Evolutionary conservation across 2,329 filamentous ascomycete genomes (phyloP).

Genomic region (Colletotrichum melonis): DNA sequence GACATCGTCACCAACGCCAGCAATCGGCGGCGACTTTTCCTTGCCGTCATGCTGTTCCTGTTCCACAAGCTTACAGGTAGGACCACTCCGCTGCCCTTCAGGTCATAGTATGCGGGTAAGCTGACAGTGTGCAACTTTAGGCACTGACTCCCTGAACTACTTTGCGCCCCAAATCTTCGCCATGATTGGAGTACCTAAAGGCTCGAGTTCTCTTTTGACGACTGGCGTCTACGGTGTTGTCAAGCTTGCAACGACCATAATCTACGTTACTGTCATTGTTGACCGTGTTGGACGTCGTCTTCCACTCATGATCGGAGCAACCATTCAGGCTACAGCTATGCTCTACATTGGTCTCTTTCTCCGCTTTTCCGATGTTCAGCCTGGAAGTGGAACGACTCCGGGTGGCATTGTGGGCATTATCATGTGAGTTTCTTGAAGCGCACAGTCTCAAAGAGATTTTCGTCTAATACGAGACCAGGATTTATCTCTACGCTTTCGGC

Average conservation of each 20-base stretch:
- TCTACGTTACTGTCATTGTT: conserved; percentile 45
- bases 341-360: conserved; percentile 46
- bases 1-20: conserved; percentile 44
- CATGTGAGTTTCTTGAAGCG: conserved; percentile 32
- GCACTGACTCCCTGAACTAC: conserved; percentile 52
- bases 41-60: conserved; percentile 49
- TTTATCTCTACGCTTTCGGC: conserved; percentile 46
- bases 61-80: conserved; percentile 56
- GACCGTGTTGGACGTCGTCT: conserved; percentile 43
- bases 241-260: conserved; percentile 39
- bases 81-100: conserved; percentile 47
- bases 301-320: conserved; percentile 41
- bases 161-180: conserved; percentile 50
- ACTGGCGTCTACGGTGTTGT: conserved; percentile 47
- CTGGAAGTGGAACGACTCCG: conserved; percentile 46
- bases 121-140: conserved; percentile 44
- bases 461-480: conserved; percentile 34
- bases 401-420: conserved; percentile 54
- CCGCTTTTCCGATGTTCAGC: conserved; percentile 46
- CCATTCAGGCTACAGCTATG: conserved; percentile 40
- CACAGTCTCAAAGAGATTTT: too few relatives aligned
- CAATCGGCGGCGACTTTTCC: conserved; percentile 48
- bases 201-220: conserved; percentile 47
- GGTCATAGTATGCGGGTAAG: conserved; percentile 50
- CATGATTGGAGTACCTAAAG: conserved; percentile 49